phyloP scores from a whole-genome alignment of 768 basidiomycete species.

The Lanmaoa pseudosensibilis region DNA sequence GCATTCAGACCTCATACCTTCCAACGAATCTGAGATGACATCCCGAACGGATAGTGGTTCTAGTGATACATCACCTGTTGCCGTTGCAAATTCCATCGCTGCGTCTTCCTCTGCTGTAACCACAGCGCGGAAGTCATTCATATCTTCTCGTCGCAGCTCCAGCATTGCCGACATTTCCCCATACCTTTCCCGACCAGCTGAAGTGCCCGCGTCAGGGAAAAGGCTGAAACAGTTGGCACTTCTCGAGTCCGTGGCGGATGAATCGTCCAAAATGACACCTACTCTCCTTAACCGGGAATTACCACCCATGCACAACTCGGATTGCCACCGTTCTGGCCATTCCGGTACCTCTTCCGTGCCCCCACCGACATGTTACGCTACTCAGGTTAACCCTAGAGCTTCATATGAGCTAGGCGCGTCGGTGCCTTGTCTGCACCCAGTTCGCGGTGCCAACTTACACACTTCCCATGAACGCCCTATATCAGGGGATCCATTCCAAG shows the following conservation, averaged over 20 bases:
- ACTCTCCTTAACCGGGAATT: constrained; percentile 31
- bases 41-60: constrained; percentile 1
- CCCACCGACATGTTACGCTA: constrained; percentile 18
- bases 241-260: constrained; percentile 69
- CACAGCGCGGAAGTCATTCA: constrained; percentile 21
- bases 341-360: constrained; percentile 33
- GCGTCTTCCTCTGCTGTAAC: constrained; percentile 14
- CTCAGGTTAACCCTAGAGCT: constrained; percentile 25
- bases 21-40: constrained; percentile 1
- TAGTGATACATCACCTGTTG: constrained; percentile 9
- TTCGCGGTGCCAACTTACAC: constrained; percentile 7
- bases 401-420: constrained; percentile 37
- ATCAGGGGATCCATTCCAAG: constrained; percentile 40
- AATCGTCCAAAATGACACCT: constrained; percentile 65
- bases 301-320: constrained; percentile 9
- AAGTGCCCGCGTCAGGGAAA: constrained; percentile 58
- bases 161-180: constrained; percentile 68
- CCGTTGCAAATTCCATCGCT: neutral
- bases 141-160: constrained; percentile 39
- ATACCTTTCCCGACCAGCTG: constrained; percentile 56
- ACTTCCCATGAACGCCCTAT: constrained; percentile 6
- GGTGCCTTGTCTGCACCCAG: constrained; percentile 5
- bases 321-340: constrained; percentile 1
- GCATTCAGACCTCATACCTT: neutral
- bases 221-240: constrained; percentile 69